A percentile compares a stretch with the other conserved stretches of the same genome.
phyloP scores from a whole-genome alignment of 352 stramenopile genomes.

The Blastocystis sp. region DNA sequence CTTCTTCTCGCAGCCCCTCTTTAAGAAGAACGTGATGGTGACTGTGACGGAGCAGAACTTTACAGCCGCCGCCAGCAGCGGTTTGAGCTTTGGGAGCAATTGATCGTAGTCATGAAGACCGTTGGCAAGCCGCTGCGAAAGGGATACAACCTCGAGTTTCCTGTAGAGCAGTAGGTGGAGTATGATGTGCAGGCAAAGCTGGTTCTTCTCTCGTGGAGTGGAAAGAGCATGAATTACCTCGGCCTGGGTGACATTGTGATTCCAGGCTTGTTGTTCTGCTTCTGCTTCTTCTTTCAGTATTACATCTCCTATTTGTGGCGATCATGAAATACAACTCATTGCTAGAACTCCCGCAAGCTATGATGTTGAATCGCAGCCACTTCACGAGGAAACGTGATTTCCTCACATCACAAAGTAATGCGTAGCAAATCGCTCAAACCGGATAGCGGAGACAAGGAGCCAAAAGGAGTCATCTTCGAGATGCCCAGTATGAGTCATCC shows the following conservation, averaged over 20 bases:
- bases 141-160: constrained; percentile 29
- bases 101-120: not conserved
- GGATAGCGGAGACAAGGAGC: not conserved
- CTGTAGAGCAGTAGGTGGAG: not conserved
- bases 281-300: constrained; percentile 27
- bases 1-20: constrained; percentile 27
- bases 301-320: not conserved
- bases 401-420: too few relatives aligned
- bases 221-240: not conserved
- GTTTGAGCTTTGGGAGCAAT: not conserved
- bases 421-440: too few relatives aligned
- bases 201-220: not conserved
- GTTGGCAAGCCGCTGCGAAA: not conserved
- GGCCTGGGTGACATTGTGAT: constrained; percentile 10
- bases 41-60: constrained; percentile 29
- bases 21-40: constrained; percentile 43
- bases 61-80: not conserved
- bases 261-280: constrained; percentile 9
- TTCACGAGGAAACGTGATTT: too few relatives aligned
- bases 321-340: not conserved
- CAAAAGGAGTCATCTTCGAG: not conserved
- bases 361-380: too few relatives aligned
- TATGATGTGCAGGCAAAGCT: not conserved
- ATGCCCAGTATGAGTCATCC: not conserved
- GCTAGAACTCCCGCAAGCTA: too few relatives aligned